Evolutionary conservation across 2,329 filamentous ascomycete genomes (phyloP).

Genomic region (Amphichorda felina): DNA sequence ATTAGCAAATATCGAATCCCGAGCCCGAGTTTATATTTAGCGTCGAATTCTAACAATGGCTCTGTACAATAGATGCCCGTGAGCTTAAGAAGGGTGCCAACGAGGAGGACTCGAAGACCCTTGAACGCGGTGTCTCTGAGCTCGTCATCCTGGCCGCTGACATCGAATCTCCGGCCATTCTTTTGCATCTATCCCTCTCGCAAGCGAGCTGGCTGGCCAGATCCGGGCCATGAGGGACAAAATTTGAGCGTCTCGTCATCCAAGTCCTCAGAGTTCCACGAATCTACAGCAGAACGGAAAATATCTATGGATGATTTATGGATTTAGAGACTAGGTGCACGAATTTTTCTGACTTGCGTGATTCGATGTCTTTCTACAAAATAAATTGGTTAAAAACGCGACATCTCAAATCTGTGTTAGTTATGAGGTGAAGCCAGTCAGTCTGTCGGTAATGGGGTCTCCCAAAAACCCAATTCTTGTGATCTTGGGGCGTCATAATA

Average conservation of each 20-base stretch:
- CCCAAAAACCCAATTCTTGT: too few species aligned
- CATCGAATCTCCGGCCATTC: conserved; percentile 74
- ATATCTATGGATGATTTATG: too few species aligned
- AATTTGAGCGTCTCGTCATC: conserved; percentile 90
- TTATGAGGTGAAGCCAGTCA: too few species aligned
- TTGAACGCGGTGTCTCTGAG: conserved; percentile 85
- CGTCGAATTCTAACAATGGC: too few species aligned
- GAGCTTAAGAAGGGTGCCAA: conserved; percentile 1
- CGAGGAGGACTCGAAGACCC: conserved; percentile 62
- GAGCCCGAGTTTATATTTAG: background rate
- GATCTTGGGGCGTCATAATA: too few species aligned
- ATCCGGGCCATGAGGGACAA: conserved; percentile 87
- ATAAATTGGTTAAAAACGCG: too few species aligned
- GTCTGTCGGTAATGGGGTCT: too few species aligned
- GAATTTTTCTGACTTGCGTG: too few species aligned
- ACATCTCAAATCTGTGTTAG: too few species aligned
- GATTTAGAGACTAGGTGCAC: too few species aligned
- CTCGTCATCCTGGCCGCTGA: conserved; percentile 84
- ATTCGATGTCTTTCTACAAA: too few species aligned
- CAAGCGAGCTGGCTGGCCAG: conserved; percentile 74
- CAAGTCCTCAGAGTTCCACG: conserved; percentile 29
- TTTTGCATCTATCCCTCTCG: conserved; percentile 78
- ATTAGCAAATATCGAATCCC: background rate
- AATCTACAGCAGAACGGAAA: background rate
- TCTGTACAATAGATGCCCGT: background rate